phyloP scores from a whole-genome alignment of 2,329 filamentous ascomycete genomes.

The Aureobasidium sp. region DNA sequence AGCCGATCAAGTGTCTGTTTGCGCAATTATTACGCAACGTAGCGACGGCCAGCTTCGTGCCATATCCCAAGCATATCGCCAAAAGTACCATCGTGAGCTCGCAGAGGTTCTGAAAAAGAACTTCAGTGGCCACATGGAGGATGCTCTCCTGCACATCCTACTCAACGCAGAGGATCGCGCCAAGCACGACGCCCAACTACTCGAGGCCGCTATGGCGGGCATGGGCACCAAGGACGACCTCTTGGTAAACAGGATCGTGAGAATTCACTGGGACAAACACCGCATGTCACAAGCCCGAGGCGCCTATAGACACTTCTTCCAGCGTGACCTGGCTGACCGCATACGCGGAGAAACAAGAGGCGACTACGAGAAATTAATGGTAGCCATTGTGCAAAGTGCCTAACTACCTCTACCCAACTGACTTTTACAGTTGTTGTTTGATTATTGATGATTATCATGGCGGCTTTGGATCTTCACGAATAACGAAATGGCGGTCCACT shows the following conservation, averaged over 20 bases:
- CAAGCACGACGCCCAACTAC: conserved; percentile 69
- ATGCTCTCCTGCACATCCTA: conserved; percentile 75
- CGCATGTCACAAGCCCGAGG: conserved; percentile 70
- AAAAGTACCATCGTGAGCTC: conserved; percentile 63
- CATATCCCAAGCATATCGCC: conserved; percentile 67
- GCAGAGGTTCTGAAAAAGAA: conserved; percentile 70
- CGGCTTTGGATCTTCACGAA: background rate
- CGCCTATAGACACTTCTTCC: conserved; percentile 67
- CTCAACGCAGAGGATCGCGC: conserved; percentile 70
- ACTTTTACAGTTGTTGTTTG: background rate
- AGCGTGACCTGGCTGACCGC: conserved; percentile 58
- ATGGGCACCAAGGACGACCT: conserved; percentile 79
- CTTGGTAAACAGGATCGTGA: conserved; percentile 69
- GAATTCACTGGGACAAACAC: conserved; percentile 73
- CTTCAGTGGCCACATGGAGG: conserved; percentile 89
- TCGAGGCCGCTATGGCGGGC: conserved; percentile 86
- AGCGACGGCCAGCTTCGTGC: conserved; percentile 81
- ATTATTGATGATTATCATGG: conserved; percentile 6
- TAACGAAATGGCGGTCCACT: background rate
- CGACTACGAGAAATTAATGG: conserved; percentile 69
- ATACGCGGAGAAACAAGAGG: conserved; percentile 80
- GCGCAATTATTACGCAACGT: conserved; percentile 66
- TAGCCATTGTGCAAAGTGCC: conserved; percentile 44
- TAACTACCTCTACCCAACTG: background rate
- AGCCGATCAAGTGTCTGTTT: conserved; percentile 70